A percentile compares a stretch with the other conserved stretches of the same genome.
Evolutionary conservation across 768 basidiomycete species (phyloP).

Genomic region (Clavaria fumosa): DNA sequence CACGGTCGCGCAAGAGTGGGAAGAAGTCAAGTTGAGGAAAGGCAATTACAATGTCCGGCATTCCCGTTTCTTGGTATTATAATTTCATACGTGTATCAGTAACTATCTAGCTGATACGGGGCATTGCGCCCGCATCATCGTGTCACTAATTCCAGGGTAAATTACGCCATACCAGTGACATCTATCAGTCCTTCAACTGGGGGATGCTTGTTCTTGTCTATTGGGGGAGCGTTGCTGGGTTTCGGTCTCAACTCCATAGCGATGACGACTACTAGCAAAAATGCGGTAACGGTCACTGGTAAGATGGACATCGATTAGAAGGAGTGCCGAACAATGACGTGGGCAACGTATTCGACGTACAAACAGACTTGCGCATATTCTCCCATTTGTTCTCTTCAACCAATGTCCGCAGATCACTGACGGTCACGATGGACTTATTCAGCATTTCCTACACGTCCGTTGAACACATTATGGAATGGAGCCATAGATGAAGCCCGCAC

Average conservation of each 20-base stretch:
- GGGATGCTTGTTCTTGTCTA: conserved; percentile 13
- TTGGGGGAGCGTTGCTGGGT: conserved; percentile 17
- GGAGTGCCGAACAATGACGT: too few species aligned
- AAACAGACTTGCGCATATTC: conserved; percentile 71
- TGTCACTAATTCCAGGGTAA: too few species aligned
- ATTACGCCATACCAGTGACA: too few species aligned
- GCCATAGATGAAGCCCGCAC: conserved; percentile 22
- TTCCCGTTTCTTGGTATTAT: too few species aligned
- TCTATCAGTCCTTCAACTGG: conserved; percentile 21
- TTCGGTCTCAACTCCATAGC: conserved; percentile 51
- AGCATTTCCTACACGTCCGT: conserved; percentile 40
- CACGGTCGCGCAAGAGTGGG: too few species aligned
- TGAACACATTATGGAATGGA: conserved; percentile 3
- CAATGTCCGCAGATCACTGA: conserved; percentile 66
- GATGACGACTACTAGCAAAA: conserved; percentile 54
- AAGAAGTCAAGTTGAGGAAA: too few species aligned
- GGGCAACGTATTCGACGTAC: too few species aligned
- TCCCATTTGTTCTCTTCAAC: conserved; percentile 84
- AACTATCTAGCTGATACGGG: too few species aligned
- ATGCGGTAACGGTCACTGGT: conserved; percentile 52
- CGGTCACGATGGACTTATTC: conserved; percentile 54
- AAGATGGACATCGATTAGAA: too few species aligned
- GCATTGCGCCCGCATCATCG: too few species aligned
- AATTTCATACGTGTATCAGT: too few species aligned
- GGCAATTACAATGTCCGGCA: too few species aligned